A percentile compares a stretch with the other conserved stretches of the same genome.
phyloP scores from a whole-genome alignment of 441 rosid genomes.

The Daphne laureola region DNA sequence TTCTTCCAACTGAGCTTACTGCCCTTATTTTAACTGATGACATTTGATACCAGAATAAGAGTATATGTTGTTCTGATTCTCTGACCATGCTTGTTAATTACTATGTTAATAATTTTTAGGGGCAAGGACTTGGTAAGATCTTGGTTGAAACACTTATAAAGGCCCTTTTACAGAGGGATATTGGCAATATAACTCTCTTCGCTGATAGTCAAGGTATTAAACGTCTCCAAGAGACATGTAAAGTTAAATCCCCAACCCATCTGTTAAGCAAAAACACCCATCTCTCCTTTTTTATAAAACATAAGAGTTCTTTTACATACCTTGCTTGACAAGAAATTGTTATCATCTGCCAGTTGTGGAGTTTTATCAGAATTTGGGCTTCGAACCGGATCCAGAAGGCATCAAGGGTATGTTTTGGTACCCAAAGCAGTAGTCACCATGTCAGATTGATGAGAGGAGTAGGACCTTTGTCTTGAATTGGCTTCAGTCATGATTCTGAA shows the following conservation, averaged over 20 bases:
- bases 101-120: slow-evolving; percentile 34
- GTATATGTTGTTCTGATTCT: slow-evolving; percentile 1
- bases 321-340: slow-evolving; percentile 10
- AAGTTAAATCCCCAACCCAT: slow-evolving; percentile 2
- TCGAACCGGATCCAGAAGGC: slow-evolving; percentile 95
- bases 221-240: slow-evolving; percentile 2
- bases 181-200: slow-evolving; percentile 87
- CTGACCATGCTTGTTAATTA: slow-evolving; percentile 8
- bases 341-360: slow-evolving; percentile 61
- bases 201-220: slow-evolving; percentile 87
- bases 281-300: neutral
- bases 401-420: slow-evolving; percentile 98
- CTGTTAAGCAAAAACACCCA: neutral
- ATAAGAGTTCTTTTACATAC: neutral
- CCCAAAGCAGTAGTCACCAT: slow-evolving; percentile 43
- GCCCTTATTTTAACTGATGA: too few relatives aligned
- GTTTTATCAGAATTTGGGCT: slow-evolving; percentile 85
- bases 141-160: slow-evolving; percentile 77
- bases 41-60: too few relatives aligned
- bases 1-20: too few relatives aligned
- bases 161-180: slow-evolving; percentile 85
- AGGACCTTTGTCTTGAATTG: too few relatives aligned
- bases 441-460: neutral
- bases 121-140: slow-evolving; percentile 92
- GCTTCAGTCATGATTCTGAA: too few relatives aligned